Percentiles rank a stretch among this genome's conserved stretches.
Evolutionary conservation across 257 asterid genomes (phyloP).

Genomic region (Solanum acaule): DNA sequence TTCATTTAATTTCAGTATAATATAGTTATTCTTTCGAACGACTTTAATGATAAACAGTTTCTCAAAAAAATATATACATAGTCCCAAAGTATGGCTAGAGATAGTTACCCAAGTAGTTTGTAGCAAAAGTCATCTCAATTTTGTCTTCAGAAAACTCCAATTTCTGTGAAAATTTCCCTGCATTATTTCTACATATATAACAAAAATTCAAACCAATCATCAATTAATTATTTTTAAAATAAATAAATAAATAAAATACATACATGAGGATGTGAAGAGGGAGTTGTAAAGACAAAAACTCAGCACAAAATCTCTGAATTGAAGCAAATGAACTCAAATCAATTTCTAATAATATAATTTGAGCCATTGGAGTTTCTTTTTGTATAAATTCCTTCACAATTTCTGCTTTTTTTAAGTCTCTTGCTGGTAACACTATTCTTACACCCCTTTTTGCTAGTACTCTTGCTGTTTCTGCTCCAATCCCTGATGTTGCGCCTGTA

Average conservation of each 20-base stretch:
- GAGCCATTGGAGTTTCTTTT: slow-evolving; percentile 49
- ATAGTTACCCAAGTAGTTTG: slow-evolving; percentile 66
- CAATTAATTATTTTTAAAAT: background rate
- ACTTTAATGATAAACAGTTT: background rate
- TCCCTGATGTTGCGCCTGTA: slow-evolving; percentile 83
- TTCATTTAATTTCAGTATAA: background rate
- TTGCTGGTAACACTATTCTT: slow-evolving; percentile 66
- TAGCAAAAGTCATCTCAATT: slow-evolving; percentile 91
- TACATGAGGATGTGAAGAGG: slow-evolving; percentile 93
- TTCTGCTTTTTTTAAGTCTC: slow-evolving; percentile 57
- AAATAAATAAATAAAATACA: background rate
- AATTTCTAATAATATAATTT: slow-evolving; percentile 53
- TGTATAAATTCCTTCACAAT: slow-evolving; percentile 46
- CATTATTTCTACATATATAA: slow-evolving; percentile 89
- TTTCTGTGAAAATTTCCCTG: slow-evolving; percentile 86
- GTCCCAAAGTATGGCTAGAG: background rate
- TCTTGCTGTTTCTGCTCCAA: slow-evolving; percentile 87
- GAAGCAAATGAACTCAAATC: slow-evolving; percentile 84
- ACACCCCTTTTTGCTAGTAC: slow-evolving; percentile 81
- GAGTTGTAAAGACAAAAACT: slow-evolving; percentile 62
- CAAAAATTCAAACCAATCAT: background rate
- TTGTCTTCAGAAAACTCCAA: slow-evolving; percentile 89
- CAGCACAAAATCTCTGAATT: slow-evolving; percentile 63
- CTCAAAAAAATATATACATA: background rate
- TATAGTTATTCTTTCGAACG: background rate